Conservation (phyloP, 148 eudicot species). For the Salicornia ramosissima region DNA sequence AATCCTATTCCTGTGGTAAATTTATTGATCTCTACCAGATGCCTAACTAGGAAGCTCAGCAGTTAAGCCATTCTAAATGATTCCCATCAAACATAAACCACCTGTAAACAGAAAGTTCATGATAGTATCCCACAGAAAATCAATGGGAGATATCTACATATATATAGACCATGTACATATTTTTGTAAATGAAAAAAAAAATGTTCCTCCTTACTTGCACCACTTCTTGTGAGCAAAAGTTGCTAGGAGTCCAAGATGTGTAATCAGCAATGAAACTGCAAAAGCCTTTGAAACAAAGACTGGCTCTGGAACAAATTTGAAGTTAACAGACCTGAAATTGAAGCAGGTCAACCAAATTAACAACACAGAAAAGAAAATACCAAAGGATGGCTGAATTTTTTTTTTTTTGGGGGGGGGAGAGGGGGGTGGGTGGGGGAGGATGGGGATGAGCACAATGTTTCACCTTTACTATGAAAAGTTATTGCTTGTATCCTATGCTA, state of each 20-base stretch:
- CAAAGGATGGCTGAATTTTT: background rate
- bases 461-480: no score
- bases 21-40: no score
- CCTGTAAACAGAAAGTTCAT: no score
- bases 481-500: no score
- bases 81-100: no score
- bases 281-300: conserved; percentile 72
- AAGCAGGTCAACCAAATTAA: conserved; percentile 7
- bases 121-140: background rate
- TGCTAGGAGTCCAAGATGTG: conserved; percentile 63
- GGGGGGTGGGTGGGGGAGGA: no score
- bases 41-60: no score
- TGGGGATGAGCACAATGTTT: no score
- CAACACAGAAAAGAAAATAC: background rate
- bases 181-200: background rate
- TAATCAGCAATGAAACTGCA: conserved; percentile 55
- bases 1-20: no score
- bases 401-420: no score
- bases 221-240: conserved; percentile 73
- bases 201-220: conserved; percentile 73
- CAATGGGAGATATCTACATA: background rate
- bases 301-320: conserved; percentile 92
- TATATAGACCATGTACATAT: background rate
- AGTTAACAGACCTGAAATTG: conserved; percentile 84
- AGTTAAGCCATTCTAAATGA: no score